Evolutionary conservation across 2,329 filamentous ascomycete species (phyloP).

Genomic region (Myrmaecium sp.): DNA sequence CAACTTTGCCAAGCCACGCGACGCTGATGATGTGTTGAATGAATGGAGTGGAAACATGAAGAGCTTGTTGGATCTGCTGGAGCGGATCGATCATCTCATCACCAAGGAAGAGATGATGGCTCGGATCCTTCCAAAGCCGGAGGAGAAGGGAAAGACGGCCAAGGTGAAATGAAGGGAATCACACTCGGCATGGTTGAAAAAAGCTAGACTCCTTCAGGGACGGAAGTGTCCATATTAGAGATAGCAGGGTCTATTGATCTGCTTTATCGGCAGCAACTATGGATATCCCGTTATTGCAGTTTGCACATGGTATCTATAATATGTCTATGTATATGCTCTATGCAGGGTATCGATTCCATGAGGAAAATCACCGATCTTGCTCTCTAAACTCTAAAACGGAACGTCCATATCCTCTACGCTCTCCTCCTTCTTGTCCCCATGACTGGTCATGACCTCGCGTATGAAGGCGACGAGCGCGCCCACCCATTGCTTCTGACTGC

Average conservation of each 20-base stretch:
- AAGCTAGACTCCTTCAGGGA: too few relatives aligned
- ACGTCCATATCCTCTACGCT: slow-evolving; percentile 52
- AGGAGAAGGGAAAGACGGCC: slow-evolving; percentile 22
- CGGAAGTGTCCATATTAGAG: too few relatives aligned
- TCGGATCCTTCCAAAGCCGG: slow-evolving; percentile 29
- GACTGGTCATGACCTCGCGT: slow-evolving; percentile 30
- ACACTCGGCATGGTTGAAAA: too few relatives aligned
- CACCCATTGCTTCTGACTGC: slow-evolving; percentile 59
- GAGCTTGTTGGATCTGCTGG: slow-evolving; percentile 66
- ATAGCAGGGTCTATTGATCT: too few relatives aligned
- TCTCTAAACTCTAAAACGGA: too few relatives aligned
- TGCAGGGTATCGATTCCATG: too few relatives aligned
- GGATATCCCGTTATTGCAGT: too few relatives aligned
- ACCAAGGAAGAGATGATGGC: slow-evolving; percentile 99
- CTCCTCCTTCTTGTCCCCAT: slow-evolving; percentile 31
- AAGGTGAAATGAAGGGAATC: slow-evolving; percentile 23
- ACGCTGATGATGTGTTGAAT: slow-evolving; percentile 90
- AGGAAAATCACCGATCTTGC: too few relatives aligned
- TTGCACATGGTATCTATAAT: too few relatives aligned
- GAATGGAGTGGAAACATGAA: slow-evolving; percentile 99
- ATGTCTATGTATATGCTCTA: too few relatives aligned
- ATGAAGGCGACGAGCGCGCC: slow-evolving; percentile 62
- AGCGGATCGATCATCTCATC: slow-evolving; percentile 92
- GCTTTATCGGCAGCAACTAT: too few relatives aligned
- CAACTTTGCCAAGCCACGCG: slow-evolving; percentile 84